Base-by-base conservation (phyloP, 2,329 filamentous ascomycete genomes). In the Aspergillus sp. region DNA sequence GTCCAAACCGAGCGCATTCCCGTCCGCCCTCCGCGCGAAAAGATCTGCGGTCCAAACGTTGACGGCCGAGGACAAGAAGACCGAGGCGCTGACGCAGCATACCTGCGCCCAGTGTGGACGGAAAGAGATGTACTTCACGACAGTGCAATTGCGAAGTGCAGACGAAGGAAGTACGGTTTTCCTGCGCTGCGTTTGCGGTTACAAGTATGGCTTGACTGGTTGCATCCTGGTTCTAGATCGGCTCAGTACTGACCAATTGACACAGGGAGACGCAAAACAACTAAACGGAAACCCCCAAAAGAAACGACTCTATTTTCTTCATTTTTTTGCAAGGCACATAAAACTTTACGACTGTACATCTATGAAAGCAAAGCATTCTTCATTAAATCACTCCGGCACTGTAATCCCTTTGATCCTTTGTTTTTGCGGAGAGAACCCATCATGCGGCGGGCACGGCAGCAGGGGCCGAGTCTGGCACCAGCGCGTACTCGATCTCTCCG, bases 91-190 rank as follows among this genome's bases (percentile, higher is more conserved):
- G 26, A 90, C 85, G 67, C 80, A 85, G 61, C 83, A 89, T 73
- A 87, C 84, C 49, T 98, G 95, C 73, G 85, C 89, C 50, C 88
- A 92, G 70, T 98, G 95, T 75, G 91, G 89, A 16, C 82, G 87
- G 55, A 87, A 87, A 55, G 89, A 96, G 73, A 92, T 98, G 76
- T 90, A 87, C 68, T 98, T 89, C 75, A 90, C 91, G 53, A 90
- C 90, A 2, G 86, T 92, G 61, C 95, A 99, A 75, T 80, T 96
- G 69, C 89, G 94, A 68, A 88, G 92, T 81, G 95, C 94, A 56
- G 95, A 99, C 75, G 94, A 98, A 85, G 95, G 95, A 62, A 91
- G 89, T 65, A 97, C 94, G 0, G 86, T 96, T 56, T 96, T 97
- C 71, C 96, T 92, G 78, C 89, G 84, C 61, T 97, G 93, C 78